These are phyloP conservation scores for Spergularia azorica DNA, from an alignment of 179 eudicot species.

Conservation along the genomic window DNA sequence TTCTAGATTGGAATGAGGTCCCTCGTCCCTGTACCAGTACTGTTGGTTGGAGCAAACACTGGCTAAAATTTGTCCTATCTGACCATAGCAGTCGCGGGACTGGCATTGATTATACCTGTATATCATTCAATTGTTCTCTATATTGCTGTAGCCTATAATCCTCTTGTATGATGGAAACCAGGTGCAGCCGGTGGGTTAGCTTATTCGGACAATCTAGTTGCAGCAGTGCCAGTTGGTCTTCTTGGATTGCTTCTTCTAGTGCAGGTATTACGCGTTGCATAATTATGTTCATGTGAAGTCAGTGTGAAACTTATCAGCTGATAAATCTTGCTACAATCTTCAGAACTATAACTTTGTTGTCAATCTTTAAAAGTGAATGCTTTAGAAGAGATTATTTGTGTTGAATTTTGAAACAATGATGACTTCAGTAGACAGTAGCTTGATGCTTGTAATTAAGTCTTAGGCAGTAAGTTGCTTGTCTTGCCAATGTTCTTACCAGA, in stretches of 20 bases:
- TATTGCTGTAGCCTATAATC: background rate
- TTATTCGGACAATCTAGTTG: conserved; percentile 64
- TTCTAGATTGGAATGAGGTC: no score
- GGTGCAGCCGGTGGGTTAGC: conserved; percentile 78
- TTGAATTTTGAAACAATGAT: background rate
- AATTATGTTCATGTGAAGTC: background rate
- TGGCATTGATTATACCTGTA: no score
- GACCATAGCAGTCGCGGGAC: no score
- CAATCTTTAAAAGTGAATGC: background rate
- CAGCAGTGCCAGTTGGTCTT: conserved; percentile 91
- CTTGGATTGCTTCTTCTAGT: conserved; percentile 82
- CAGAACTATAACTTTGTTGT: background rate
- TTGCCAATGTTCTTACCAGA: no score
- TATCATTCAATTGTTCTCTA: conserved; percentile 4
- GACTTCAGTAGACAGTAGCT: background rate
- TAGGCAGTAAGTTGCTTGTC: background rate
- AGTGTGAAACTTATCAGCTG: background rate
- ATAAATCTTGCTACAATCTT: background rate
- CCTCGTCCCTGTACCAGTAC: no score
- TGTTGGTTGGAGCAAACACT: background rate
- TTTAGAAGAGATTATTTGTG: background rate
- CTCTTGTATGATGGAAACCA: conserved; percentile 28
- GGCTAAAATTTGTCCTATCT: background rate
- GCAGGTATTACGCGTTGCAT: conserved; percentile 51
- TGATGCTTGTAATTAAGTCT: conserved; percentile 16